phyloP scores from a whole-genome alignment of 2,329 filamentous ascomycete genomes.

The Ophiostoma fasciatum region DNA sequence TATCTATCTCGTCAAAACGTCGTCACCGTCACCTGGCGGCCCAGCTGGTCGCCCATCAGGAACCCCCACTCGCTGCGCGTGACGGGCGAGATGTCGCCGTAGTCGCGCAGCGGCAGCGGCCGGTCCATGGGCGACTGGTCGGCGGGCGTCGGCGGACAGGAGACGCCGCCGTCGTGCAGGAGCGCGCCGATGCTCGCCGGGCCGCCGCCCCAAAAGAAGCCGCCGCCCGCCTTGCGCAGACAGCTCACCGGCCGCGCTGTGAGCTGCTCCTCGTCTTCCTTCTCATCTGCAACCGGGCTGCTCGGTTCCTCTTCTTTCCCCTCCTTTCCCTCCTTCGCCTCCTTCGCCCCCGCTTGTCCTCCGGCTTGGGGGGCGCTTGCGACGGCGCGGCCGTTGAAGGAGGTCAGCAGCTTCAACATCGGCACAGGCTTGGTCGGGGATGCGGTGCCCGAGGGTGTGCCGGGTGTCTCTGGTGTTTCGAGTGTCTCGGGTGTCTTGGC shows the following conservation, averaged over 20 bases:
- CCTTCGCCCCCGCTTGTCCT: conserved; percentile 14
- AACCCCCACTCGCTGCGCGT: conserved; percentile 50
- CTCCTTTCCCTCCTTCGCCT: conserved; percentile 8
- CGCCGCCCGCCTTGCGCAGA: conserved; percentile 6
- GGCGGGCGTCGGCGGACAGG: conserved; percentile 26
- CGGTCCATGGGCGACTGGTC: background rate
- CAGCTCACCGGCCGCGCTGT: conserved; percentile 24
- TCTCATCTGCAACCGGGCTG: too few species aligned
- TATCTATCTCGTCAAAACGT: conserved; percentile 26
- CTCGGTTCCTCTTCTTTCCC: background rate
- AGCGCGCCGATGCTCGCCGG: conserved; percentile 31
- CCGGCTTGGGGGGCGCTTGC: too few species aligned
- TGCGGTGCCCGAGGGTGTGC: too few species aligned
- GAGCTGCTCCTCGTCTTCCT: conserved; percentile 19
- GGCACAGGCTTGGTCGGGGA: conserved; percentile 14
- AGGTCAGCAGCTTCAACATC: conserved; percentile 26
- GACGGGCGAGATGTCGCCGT: conserved; percentile 47
- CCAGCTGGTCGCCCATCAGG: conserved; percentile 34
- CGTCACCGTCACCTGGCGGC: conserved; percentile 34
- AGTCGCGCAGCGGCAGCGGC: conserved; percentile 41
- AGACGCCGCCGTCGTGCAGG: conserved; percentile 12
- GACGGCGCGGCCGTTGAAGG: too few species aligned
- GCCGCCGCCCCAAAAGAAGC: conserved; percentile 15
- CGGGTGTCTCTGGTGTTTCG: too few species aligned
- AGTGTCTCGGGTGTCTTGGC: too few species aligned